Evolutionary conservation across 805 yeast species (phyloP), one percentile per base, ranked within the genome.

Genomic region (Priceomyces haplophilus): DNA sequence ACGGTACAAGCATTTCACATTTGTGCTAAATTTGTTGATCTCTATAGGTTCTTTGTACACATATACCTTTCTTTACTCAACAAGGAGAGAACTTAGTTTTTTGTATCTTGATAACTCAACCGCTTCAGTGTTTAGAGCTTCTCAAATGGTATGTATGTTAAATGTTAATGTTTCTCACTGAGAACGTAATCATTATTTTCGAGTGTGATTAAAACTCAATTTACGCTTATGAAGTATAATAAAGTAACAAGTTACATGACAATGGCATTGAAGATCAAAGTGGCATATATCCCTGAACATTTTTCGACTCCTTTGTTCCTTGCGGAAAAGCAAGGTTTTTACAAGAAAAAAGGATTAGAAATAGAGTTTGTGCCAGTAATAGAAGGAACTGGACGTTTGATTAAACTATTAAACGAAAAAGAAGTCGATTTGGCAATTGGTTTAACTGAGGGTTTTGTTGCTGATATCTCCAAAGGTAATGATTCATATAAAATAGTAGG

Each of bases 201-300:
- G n/a, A n/a, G n/a, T n/a, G n/a, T n/a, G n/a, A n/a, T n/a, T n/a
- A n/a, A n/a, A n/a, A n/a, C n/a, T n/a, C n/a, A n/a, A n/a, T n/a
- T n/a, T n/a, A n/a, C n/a, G n/a, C n/a, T n/a, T n/a, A n/a, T n/a
- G n/a, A n/a, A n/a, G n/a, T n/a, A n/a, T n/a, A n/a, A n/a, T n/a
- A n/a, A n/a, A n/a, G n/a, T n/a, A n/a, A n/a, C n/a, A n/a, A n/a
- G n/a, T n/a, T n/a, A n/a, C n/a, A n/a, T n/a, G n/a, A n/a, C 39
- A 16, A 48, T 44, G 47, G 37, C 50, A 33, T 40, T 36, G 5
- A 41, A 37, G 3, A 50, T 81, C 23, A 78, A 61, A 55, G 85
- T 89, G 21, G 97, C 96, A 2, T 85, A 79, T 64, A 81, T 89
- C 40, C 97, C 97, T 2, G 97, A 89, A 62, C 97, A 90, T 59